Conservation (phyloP, 202 grass and related monocot species). For the Eragrostis tef region DNA sequence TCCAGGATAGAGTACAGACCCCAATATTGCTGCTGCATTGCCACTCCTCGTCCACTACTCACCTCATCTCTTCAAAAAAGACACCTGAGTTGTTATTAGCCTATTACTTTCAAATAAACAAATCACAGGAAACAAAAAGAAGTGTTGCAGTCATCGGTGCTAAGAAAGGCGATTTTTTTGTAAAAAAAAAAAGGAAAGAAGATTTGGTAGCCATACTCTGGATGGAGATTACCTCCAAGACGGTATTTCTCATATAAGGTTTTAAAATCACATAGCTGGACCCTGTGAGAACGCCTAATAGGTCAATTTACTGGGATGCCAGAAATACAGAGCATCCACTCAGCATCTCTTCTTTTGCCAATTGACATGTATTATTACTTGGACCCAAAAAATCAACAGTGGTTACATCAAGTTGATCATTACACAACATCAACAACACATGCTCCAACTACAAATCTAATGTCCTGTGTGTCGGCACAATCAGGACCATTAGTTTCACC, state of each 20-base stretch:
- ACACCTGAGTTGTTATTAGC: background rate
- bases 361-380: constrained; percentile 45
- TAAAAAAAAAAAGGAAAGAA: background rate
- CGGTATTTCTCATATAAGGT: background rate
- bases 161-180: background rate
- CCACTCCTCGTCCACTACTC: background rate
- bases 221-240: background rate
- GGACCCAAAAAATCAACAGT: constrained; percentile 39
- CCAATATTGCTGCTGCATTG: background rate
- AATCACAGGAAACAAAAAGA: background rate
- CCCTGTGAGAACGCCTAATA: background rate
- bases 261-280: background rate
- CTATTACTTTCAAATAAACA: constrained; percentile 12
- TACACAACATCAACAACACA: constrained; percentile 53
- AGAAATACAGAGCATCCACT: background rate
- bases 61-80: background rate
- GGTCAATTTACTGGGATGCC: background rate
- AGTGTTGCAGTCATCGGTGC: background rate
- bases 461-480: constrained; percentile 43
- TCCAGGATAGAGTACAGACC: background rate
- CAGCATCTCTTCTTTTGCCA: background rate
- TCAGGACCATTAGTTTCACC: constrained; percentile 44
- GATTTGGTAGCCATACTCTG: background rate
- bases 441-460: constrained; percentile 44
- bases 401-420: constrained; percentile 47